Conservation (phyloP, 495 filamentous ascomycete species). For the Lentithecium fluviatile region DNA sequence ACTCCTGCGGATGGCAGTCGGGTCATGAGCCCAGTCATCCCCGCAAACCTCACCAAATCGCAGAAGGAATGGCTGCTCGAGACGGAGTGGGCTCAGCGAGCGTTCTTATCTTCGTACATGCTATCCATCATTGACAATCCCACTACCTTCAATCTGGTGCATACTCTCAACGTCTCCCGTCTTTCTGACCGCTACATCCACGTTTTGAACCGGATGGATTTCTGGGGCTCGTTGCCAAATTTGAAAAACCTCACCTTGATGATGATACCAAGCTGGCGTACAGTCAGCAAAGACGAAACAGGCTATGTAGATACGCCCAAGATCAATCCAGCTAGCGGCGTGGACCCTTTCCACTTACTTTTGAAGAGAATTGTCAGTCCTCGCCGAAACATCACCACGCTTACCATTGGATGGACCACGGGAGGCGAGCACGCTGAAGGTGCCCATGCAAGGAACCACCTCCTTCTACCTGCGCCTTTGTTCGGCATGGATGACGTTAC, state of each 20-base stretch:
- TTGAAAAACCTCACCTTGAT: conserved; percentile 49
- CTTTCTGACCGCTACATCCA: conserved; percentile 52
- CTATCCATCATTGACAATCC: conserved; percentile 54
- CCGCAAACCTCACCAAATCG: conserved; percentile 48
- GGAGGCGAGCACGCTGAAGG: conserved; percentile 59
- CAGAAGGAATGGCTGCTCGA: conserved; percentile 60
- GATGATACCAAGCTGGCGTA: conserved; percentile 57
- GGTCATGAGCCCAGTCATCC: conserved; percentile 39
- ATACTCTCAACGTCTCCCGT: conserved; percentile 52
- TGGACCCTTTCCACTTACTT: conserved; percentile 47
- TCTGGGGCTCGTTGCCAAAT: conserved; percentile 52
- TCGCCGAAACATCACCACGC: conserved; percentile 46
- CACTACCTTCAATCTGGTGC: conserved; percentile 45
- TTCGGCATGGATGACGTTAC: background rate
- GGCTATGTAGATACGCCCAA: conserved; percentile 42
- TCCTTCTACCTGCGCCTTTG: conserved; percentile 51
- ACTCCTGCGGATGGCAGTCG: conserved; percentile 14
- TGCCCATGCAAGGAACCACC: conserved; percentile 50
- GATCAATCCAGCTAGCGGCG: conserved; percentile 48
- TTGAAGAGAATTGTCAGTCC: conserved; percentile 46
- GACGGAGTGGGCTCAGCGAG: conserved; percentile 57
- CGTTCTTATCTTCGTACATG: conserved; percentile 57
- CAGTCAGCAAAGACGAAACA: conserved; percentile 44
- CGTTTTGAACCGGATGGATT: conserved; percentile 47
- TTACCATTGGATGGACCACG: conserved; percentile 56